Conservation (phyloP, 208 protist species). For the Trypanosoma vivax region DNA sequence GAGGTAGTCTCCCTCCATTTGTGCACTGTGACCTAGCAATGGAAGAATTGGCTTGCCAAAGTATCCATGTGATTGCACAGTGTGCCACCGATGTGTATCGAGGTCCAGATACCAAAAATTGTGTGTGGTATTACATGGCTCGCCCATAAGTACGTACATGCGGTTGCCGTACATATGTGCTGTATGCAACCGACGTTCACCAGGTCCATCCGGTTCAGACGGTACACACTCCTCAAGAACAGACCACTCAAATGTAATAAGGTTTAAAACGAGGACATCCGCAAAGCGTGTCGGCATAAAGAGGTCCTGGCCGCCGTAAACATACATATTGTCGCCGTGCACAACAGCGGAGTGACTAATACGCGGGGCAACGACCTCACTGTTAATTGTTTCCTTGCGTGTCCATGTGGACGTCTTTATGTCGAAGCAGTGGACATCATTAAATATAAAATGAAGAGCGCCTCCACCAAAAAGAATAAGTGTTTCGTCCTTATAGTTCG, state of each 20-base stretch:
- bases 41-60: constrained; percentile 24
- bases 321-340: constrained; percentile 76
- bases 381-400: constrained; percentile 30
- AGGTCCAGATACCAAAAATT: constrained; percentile 71
- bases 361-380: constrained; percentile 36
- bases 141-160: constrained; percentile 83
- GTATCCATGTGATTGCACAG: constrained; percentile 19
- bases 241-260: constrained; percentile 68
- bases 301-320: constrained; percentile 75
- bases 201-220: constrained; percentile 50
- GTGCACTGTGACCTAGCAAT: constrained; percentile 51
- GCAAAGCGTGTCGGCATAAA: constrained; percentile 32
- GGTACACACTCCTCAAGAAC: constrained; percentile 34
- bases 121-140: constrained; percentile 14
- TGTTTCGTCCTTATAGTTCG: constrained; percentile 65
- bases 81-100: constrained; percentile 33
- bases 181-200: constrained; percentile 60
- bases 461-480: constrained; percentile 78
- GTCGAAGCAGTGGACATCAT: constrained; percentile 51
- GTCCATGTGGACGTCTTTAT: constrained; percentile 37
- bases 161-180: constrained; percentile 47
- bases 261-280: constrained; percentile 65
- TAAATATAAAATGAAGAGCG: constrained; percentile 30
- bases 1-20: constrained; percentile 36
- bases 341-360: constrained; percentile 63